phyloP scores from a whole-genome alignment of 805 yeast species.

The Torulaspora microellipsoides region DNA sequence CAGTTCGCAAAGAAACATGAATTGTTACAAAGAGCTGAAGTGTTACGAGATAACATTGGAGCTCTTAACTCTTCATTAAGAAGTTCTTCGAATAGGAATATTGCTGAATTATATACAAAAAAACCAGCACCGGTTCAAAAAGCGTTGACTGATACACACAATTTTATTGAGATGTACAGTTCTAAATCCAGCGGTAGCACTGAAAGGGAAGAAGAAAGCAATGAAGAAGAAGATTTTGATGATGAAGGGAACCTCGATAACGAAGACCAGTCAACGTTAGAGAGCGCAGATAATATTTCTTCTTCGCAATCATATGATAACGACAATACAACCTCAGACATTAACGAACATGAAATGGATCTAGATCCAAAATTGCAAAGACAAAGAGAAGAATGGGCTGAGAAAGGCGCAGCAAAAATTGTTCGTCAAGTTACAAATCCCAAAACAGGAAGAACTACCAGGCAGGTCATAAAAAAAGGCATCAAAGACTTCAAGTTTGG shows the following conservation, averaged over 20 bases:
- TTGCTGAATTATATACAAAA: conserved; percentile 12
- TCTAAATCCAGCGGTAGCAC: background rate
- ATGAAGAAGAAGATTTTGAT: background rate
- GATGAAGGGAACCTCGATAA: background rate
- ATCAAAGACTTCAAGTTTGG: conserved; percentile 89
- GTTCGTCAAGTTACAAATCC: conserved; percentile 43
- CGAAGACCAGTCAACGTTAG: background rate
- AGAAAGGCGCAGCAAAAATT: conserved; percentile 55
- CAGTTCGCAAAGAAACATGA: conserved; percentile 11
- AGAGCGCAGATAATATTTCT: conserved; percentile 3
- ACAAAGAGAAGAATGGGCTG: conserved; percentile 46
- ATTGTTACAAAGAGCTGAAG: background rate
- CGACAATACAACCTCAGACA: conserved; percentile 1
- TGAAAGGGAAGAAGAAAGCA: background rate
- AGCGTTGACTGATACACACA: conserved; percentile 32
- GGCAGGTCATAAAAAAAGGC: conserved; percentile 46
- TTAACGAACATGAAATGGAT: conserved; percentile 16
- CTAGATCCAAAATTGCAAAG: conserved; percentile 21
- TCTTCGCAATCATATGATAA: conserved; percentile 1
- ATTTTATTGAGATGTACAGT: conserved; percentile 27
- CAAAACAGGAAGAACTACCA: conserved; percentile 46
- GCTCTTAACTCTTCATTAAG: conserved; percentile 9
- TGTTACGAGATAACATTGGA: background rate
- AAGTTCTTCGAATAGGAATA: conserved; percentile 24
- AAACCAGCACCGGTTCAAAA: conserved; percentile 19